phyloP scores from a whole-genome alignment of 805 yeast genomes.

The Suhomyces emberorum region DNA sequence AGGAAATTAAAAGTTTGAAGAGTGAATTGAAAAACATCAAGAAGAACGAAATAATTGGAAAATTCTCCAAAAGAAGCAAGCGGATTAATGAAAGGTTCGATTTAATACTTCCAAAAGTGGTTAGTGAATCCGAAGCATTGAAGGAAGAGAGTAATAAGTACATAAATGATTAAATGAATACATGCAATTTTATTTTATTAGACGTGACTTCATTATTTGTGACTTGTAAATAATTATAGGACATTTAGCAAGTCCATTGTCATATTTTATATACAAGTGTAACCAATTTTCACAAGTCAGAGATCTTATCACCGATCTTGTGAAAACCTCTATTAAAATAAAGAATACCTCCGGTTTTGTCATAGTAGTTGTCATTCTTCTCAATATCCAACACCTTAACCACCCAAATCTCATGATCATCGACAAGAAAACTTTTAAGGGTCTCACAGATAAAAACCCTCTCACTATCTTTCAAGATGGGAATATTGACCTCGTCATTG shows the following conservation, averaged over 20 bases:
- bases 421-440: conserved; percentile 52
- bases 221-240: too few relatives aligned
- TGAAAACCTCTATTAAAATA: conserved; percentile 66
- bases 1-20: conserved; percentile 24
- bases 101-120: conserved; percentile 30
- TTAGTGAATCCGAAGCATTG: conserved; percentile 12
- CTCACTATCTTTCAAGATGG: conserved; percentile 57
- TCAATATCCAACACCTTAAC: conserved; percentile 66
- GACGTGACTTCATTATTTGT: too few relatives aligned
- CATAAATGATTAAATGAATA: conserved; percentile 1
- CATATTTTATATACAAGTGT: too few relatives aligned
- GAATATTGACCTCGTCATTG: conserved; percentile 36
- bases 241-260: too few relatives aligned
- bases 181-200: too few relatives aligned
- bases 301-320: conserved; percentile 29
- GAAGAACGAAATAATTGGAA: conserved; percentile 22
- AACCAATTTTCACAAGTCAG: too few relatives aligned
- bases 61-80: conserved; percentile 18
- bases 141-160: conserved; percentile 8
- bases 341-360: conserved; percentile 56
- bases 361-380: conserved; percentile 16
- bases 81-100: conserved; percentile 36
- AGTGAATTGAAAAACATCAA: conserved; percentile 26
- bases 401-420: conserved; percentile 90
- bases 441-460: conserved; percentile 61